Evolutionary conservation across 2,329 filamentous ascomycete genomes (phyloP).

Genomic region (Karstenula rhodostoma): DNA sequence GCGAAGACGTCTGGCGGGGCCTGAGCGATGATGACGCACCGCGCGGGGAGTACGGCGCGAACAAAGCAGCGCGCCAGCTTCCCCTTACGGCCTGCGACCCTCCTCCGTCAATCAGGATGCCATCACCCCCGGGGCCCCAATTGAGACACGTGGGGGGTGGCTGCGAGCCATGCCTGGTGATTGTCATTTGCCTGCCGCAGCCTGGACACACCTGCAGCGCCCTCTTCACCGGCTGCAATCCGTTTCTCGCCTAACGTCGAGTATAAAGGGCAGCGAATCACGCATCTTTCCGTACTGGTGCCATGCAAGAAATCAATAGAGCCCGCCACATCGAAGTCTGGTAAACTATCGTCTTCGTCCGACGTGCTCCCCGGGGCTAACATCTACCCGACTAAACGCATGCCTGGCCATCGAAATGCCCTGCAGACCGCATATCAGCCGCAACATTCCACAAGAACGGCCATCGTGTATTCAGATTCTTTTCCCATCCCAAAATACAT

Average conservation of each 20-base stretch:
- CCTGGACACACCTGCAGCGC: background rate
- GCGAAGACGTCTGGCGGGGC: conserved; percentile 18
- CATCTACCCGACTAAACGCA: background rate
- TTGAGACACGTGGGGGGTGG: background rate
- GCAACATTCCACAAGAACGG: background rate
- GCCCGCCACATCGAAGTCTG: background rate
- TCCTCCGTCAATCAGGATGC: background rate
- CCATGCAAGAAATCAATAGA: background rate
- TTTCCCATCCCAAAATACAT: background rate
- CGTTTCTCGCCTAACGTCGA: background rate
- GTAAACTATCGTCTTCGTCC: background rate
- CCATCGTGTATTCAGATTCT: background rate
- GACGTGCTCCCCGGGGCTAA: background rate
- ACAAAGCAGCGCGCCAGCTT: conserved; percentile 1
- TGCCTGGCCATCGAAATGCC: background rate
- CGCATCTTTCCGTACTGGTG: background rate
- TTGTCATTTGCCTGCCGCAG: background rate
- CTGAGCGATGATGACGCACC: conserved; percentile 31
- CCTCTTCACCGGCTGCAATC: background rate
- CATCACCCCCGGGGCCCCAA: background rate
- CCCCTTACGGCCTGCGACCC: background rate
- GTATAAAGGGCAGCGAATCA: background rate
- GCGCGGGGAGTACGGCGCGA: conserved; percentile 27
- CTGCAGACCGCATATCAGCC: background rate
- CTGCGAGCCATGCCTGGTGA: background rate